Base-by-base conservation (phyloP, 2,329 filamentous ascomycete species). In the Shiraia sp. region DNA sequence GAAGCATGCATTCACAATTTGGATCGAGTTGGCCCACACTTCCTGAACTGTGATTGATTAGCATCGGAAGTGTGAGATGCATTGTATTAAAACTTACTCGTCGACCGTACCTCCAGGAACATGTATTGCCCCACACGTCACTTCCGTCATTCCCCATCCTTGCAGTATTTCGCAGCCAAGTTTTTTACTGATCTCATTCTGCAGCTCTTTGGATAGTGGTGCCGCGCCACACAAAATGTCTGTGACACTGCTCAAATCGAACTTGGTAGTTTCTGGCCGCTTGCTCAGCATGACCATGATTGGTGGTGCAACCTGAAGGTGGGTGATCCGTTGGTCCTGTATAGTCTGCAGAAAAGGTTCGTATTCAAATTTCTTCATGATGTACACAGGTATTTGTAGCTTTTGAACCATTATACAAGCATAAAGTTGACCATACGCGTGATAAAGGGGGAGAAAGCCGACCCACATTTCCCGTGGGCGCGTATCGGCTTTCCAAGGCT, bases 381-480 rank as follows among this genome's bases (percentile, higher is more conserved):
- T 66, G 38, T 71, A 72, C 13, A 65, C 61, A 0, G 70, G 68
- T 10, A 80, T 74, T 1, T 74, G 71, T 6, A 78, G 66, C 31
- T 72, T 72, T 12, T 75, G 64, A 1, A 69, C 75, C 59, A 71
- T 69, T 31, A 65, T 53, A 33, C 68, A 69, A 10, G 63, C 65
- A 35, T 69, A 73, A 3, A 72, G 57, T 40, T 73, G 70, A 4
- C 77, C 77, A 47, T 79, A 81, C 1, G 70, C 71, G 39, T 73
- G 71, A 32, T 72, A 72, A 1, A 73, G 48, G 0, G 71, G 71
- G 6, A 74, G 49, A 40, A 73, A 73, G 1, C 70, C 76, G 19
- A 79, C 54, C 74, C 76, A 79, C 27, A 76, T 68, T 52, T 79
- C 78, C 7, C 63, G 58, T 15, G 72, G 72, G 25, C 68, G 65